Evolutionary conservation across 768 basidiomycete genomes (phyloP).

Genomic region (Paxillus involutus): DNA sequence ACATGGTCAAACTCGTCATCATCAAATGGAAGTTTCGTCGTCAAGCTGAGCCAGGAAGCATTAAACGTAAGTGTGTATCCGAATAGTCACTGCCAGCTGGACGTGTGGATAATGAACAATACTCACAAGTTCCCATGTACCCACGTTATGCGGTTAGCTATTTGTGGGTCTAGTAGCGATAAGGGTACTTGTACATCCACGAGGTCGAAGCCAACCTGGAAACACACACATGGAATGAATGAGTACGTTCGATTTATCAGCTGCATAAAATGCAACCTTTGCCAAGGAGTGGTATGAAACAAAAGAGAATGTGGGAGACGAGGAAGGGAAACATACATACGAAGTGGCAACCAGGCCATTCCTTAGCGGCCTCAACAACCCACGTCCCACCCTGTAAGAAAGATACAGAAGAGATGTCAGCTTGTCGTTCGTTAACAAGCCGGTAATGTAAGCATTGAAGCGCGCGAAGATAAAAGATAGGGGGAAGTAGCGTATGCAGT

Average conservation of each 20-base stretch:
- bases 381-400: constrained; percentile 59
- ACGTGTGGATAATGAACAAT: background rate
- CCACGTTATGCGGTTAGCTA: constrained; percentile 66
- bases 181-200: constrained; percentile 71
- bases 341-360: constrained; percentile 66
- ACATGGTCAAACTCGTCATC: constrained; percentile 83
- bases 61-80: background rate
- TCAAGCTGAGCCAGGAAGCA: constrained; percentile 46
- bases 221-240: constrained; percentile 4
- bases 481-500: background rate
- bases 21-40: constrained; percentile 75
- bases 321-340: constrained; percentile 38
- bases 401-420: background rate
- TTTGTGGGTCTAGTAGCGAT: constrained; percentile 45
- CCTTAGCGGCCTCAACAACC: constrained; percentile 71
- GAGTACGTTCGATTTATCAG: background rate
- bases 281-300: background rate
- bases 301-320: background rate
- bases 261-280: background rate
- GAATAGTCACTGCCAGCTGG: background rate
- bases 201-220: constrained; percentile 76
- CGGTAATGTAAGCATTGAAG: background rate
- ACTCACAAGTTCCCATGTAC: constrained; percentile 77
- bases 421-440: background rate
- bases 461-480: background rate